These are phyloP conservation scores for Spongospora subterranea DNA, from an alignment of 208 protist genomes.

Conservation along the genomic window DNA sequence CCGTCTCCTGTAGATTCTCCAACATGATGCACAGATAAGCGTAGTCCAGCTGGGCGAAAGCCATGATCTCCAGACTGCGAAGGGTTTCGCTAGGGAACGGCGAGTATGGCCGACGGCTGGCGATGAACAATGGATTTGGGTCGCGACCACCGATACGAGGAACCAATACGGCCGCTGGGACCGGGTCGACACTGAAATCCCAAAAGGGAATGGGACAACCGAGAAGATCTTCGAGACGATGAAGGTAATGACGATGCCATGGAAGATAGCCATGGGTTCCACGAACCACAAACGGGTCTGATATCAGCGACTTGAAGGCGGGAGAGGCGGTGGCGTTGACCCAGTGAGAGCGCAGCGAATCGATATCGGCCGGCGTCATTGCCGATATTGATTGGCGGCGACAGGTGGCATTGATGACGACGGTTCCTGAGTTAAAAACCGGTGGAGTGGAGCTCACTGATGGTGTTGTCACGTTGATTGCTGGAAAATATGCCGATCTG, in stretches of 20 bases:
- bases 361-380: no score
- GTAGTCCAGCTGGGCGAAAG: slow-evolving; percentile 47
- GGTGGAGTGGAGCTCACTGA: no score
- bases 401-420: no score
- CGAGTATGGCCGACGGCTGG: background rate
- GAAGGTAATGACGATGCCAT: slow-evolving; percentile 33
- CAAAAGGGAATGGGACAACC: background rate
- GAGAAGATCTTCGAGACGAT: slow-evolving; percentile 16
- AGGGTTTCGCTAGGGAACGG: slow-evolving; percentile 32
- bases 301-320: background rate
- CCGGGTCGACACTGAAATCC: background rate
- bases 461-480: no score
- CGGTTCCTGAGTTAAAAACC: no score
- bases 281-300: background rate
- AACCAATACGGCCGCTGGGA: background rate
- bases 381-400: no score
- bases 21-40: background rate
- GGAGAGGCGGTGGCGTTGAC: background rate
- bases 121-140: slow-evolving; percentile 7
- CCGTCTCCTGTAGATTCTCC: slow-evolving; percentile 21
- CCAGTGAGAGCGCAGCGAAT: background rate
- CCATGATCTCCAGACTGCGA: background rate
- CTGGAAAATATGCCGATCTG: no score
- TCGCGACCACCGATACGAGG: background rate
- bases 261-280: background rate